Evolutionary conservation across 768 basidiomycete species (phyloP).

Genomic region (Lactarius indigo): DNA sequence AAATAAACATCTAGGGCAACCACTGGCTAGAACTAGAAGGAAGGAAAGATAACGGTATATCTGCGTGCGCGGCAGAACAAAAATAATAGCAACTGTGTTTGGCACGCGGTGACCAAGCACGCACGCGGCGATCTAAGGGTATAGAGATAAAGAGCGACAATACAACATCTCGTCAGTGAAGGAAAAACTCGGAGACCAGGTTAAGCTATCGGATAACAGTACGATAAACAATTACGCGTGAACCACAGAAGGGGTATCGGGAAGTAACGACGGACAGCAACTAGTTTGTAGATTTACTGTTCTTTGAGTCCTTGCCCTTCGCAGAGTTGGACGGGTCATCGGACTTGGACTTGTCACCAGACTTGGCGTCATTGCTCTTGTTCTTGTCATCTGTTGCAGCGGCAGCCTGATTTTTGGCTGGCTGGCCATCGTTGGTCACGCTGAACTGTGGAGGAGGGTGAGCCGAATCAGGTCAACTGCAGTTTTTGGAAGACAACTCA

Average conservation of each 20-base stretch:
- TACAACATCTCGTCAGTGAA: background rate
- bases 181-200: background rate
- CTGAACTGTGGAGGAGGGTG: conserved; percentile 4
- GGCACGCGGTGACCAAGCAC: background rate
- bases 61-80: background rate
- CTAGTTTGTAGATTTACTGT: background rate
- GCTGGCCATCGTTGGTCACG: background rate
- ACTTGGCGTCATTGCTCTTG: background rate
- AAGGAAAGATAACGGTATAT: background rate
- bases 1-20: background rate
- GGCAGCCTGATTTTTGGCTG: background rate
- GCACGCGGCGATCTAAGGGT: background rate
- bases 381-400: no score
- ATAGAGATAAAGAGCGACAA: background rate
- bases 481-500: conserved; percentile 32
- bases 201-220: background rate
- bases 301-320: background rate
- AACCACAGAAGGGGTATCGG: background rate
- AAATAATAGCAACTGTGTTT: background rate
- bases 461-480: background rate
- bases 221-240: background rate
- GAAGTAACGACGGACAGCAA: background rate
- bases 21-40: background rate
- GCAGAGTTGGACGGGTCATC: background rate
- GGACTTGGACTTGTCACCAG: background rate